Percentiles rank a stretch among this genome's conserved stretches.
These are phyloP conservation scores for Cordyceps tenuipes DNA, from an alignment of 2,329 filamentous ascomycete genomes.

Conservation along the genomic window DNA sequence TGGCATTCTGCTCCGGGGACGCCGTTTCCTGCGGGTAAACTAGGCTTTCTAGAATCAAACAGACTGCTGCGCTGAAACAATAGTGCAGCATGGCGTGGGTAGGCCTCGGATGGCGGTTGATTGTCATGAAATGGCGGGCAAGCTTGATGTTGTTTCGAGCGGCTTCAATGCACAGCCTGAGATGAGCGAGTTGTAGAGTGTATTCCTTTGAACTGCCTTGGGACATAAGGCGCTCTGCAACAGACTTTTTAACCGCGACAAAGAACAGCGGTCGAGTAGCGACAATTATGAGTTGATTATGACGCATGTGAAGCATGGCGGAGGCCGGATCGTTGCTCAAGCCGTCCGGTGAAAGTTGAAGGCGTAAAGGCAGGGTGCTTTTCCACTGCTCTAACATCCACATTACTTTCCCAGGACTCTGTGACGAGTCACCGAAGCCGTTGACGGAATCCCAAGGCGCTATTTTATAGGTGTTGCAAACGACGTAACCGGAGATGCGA, in stretches of 20 bases:
- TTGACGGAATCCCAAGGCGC: conserved; percentile 22
- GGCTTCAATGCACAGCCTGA: conserved; percentile 12
- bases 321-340: conserved; percentile 33
- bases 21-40: conserved; percentile 25
- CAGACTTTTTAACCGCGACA: conserved; percentile 36
- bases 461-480: conserved; percentile 37
- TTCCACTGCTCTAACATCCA: conserved; percentile 35
- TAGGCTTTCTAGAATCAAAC: conserved; percentile 38
- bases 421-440: conserved; percentile 18
- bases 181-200: conserved; percentile 15
- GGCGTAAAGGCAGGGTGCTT: conserved; percentile 26
- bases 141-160: conserved; percentile 39
- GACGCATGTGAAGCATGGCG: conserved; percentile 40
- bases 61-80: conserved; percentile 42
- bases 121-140: conserved; percentile 30
- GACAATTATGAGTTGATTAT: conserved; percentile 43
- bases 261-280: conserved; percentile 41
- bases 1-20: conserved; percentile 14
- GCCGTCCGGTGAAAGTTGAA: conserved; percentile 29
- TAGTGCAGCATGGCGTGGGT: conserved; percentile 38
- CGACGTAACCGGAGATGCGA: conserved; percentile 39
- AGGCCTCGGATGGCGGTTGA: conserved; percentile 31
- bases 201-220: conserved; percentile 18
- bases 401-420: conserved; percentile 32
- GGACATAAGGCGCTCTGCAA: conserved; percentile 32